These are phyloP conservation scores for Aureobasidium sp. DNA, from an alignment of 2,329 filamentous ascomycete genomes.

Conservation along the genomic window DNA sequence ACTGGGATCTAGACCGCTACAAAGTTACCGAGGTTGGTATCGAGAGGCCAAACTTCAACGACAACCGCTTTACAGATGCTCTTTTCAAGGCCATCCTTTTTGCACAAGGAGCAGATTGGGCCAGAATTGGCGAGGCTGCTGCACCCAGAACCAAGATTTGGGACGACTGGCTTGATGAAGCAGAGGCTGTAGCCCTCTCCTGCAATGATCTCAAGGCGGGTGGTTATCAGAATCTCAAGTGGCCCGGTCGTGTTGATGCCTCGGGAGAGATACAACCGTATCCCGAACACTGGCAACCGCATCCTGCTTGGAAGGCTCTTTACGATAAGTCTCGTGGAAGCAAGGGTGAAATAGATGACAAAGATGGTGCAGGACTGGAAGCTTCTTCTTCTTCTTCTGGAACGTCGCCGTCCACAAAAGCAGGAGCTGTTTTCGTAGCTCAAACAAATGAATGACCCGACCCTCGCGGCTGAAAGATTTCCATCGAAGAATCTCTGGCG, in stretches of 20 bases:
- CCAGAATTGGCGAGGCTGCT: constrained; percentile 33
- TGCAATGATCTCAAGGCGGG: not conserved
- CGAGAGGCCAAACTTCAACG: constrained; percentile 20
- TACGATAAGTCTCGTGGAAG: not conserved
- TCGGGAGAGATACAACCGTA: not conserved
- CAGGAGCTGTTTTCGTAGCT: not conserved
- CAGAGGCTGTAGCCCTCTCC: constrained; percentile 24
- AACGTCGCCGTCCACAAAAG: not conserved
- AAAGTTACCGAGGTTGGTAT: constrained; percentile 33
- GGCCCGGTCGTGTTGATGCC: not conserved
- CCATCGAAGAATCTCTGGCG: too few relatives aligned
- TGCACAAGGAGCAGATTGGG: constrained; percentile 39
- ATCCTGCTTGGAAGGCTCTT: not conserved
- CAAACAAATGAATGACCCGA: too few relatives aligned
- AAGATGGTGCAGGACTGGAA: not conserved
- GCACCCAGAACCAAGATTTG: constrained; percentile 32
- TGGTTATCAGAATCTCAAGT: not conserved
- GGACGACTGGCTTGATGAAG: constrained; percentile 20
- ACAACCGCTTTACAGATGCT: constrained; percentile 41
- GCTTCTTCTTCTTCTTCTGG: not conserved
- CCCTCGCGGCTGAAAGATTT: too few relatives aligned
- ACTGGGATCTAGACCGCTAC: constrained; percentile 29
- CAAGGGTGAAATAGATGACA: not conserved
- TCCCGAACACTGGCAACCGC: not conserved
- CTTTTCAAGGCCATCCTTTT: constrained; percentile 45